Percentiles rank a stretch among this genome's conserved stretches.
These are phyloP conservation scores for Penicillium sp. DNA, from an alignment of 2,329 filamentous ascomycete species.

Conservation along the genomic window DNA sequence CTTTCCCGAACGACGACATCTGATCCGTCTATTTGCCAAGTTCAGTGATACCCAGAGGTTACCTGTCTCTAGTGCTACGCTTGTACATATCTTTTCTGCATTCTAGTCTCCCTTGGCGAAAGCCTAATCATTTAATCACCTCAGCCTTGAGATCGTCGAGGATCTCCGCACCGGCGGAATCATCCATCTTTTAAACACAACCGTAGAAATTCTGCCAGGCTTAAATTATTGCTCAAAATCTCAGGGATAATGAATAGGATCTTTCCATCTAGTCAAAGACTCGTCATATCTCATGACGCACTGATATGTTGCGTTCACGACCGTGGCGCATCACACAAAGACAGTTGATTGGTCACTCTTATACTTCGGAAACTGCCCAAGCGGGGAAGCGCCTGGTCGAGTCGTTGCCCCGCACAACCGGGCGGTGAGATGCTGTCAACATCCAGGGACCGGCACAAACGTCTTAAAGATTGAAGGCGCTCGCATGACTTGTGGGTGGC, in stretches of 20 bases:
- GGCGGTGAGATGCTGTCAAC: conserved; percentile 17
- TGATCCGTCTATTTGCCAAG: conserved; percentile 18
- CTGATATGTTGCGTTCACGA: neutral
- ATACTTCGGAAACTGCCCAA: conserved; percentile 3
- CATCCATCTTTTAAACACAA: no score
- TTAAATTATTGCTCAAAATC: no score
- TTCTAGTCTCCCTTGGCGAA: conserved; percentile 1
- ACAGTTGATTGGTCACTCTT: neutral
- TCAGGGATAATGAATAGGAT: no score
- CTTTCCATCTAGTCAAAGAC: no score
- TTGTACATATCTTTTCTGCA: conserved; percentile 9
- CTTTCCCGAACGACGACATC: conserved; percentile 28
- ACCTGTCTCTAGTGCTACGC: neutral
- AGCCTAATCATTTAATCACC: neutral
- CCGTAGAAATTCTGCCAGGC: no score
- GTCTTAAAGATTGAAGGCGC: conserved; percentile 1
- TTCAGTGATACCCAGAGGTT: conserved; percentile 14
- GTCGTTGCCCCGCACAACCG: conserved; percentile 14
- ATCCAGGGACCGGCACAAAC: neutral
- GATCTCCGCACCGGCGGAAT: no score
- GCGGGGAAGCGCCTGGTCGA: conserved; percentile 1
- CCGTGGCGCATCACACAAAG: neutral
- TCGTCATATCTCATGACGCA: no score
- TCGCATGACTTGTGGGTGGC: neutral
- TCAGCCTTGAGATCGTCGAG: no score